Base-by-base conservation (phyloP, 257 asterid genomes). In the Ajuga chamaepitys region DNA sequence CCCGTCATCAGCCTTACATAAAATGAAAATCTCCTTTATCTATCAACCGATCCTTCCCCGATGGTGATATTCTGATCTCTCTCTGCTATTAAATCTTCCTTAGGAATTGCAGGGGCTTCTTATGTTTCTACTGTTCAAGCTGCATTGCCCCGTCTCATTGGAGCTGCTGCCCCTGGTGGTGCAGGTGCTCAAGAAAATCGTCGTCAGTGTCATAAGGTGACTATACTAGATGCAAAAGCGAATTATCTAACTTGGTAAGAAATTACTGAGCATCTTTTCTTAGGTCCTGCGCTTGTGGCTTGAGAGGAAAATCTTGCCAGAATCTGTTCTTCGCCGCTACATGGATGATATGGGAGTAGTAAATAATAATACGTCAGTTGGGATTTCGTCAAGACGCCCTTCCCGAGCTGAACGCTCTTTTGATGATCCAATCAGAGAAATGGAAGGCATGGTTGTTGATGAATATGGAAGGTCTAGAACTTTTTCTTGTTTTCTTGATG, bases 391-490 rank as follows among this genome's bases (percentile, higher is more conserved):
- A 62, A 89, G 92, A 63, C 95, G 95, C 10, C 96, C 95, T 70
- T 83, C 96, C 73, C 87, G 98, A 74, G 81, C 91, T 57, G 96
- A 91, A 80, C 87, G 98, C 58, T 81, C 98, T 74, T 69, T 91
- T 70, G 95, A 91, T 70, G 98, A 91, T 77, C 98, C 98, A 35
- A 89, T 91, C 74, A 82, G 98, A 79, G 96, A 88, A 80, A 88
- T 91, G 96, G 98, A 91, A 79, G 98, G 90, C 75, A 86, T 91
- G 91, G 81, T 80, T 66, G 96, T 91, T 41, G 98, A 91, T 67
- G 98, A 91, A 79, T 91, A 91, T 76, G 98, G 98, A 56, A 89
- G 97, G 95, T 92, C 35, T 55, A 63, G 25, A 66, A 59, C 64
- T 66, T 56, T 46, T 46, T 42, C 21, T 69, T 22, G 32, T 54